Percentiles rank a stretch among this genome's conserved stretches.
These are phyloP conservation scores for Cytospora leucostoma DNA, from an alignment of 2,329 filamentous ascomycete genomes.

Conservation along the genomic window DNA sequence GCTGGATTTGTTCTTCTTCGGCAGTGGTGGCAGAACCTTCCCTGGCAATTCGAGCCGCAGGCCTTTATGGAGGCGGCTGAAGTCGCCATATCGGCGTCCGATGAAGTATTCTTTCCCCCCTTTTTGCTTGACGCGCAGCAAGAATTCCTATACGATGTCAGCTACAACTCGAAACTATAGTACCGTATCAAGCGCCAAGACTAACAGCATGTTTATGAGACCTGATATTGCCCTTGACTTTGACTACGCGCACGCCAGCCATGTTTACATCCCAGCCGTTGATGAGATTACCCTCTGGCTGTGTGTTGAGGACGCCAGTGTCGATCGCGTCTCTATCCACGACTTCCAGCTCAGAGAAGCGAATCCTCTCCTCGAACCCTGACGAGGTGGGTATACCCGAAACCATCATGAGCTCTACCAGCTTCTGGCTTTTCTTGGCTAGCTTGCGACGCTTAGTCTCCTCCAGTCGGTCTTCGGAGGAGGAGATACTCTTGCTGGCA, in stretches of 20 bases:
- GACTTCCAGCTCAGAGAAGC: conserved; percentile 95
- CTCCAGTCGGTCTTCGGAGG: conserved; percentile 91
- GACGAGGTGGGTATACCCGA: conserved; percentile 94
- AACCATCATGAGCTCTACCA: conserved; percentile 99
- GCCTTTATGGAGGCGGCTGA: conserved; percentile 74
- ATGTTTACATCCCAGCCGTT: conserved; percentile 98
- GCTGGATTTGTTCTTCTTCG: conserved; percentile 87
- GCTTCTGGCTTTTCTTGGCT: conserved; percentile 88
- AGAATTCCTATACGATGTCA: conserved; percentile 66
- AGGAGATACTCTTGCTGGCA: conserved; percentile 94
- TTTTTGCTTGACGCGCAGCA: conserved; percentile 80
- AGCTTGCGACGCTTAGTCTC: conserved; percentile 94
- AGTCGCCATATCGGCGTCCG: conserved; percentile 86
- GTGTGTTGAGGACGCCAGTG: conserved; percentile 79
- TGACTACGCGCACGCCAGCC: conserved; percentile 79
- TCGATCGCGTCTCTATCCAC: conserved; percentile 93
- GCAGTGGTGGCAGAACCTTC: conserved; percentile 82
- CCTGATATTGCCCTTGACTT: conserved; percentile 81
- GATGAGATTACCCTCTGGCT: conserved; percentile 88
- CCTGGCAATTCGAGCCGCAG: conserved; percentile 85
- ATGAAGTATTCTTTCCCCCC: conserved; percentile 77
- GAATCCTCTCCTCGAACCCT: conserved; percentile 95
- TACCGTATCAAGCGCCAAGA: conserved; percentile 26
- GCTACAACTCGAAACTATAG: conserved; percentile 12
- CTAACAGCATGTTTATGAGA: conserved; percentile 88